Evolutionary conservation across 2,329 filamentous ascomycete genomes (phyloP), one percentile per base, ranked within the genome.

Genomic region (Fusarium clavum): DNA sequence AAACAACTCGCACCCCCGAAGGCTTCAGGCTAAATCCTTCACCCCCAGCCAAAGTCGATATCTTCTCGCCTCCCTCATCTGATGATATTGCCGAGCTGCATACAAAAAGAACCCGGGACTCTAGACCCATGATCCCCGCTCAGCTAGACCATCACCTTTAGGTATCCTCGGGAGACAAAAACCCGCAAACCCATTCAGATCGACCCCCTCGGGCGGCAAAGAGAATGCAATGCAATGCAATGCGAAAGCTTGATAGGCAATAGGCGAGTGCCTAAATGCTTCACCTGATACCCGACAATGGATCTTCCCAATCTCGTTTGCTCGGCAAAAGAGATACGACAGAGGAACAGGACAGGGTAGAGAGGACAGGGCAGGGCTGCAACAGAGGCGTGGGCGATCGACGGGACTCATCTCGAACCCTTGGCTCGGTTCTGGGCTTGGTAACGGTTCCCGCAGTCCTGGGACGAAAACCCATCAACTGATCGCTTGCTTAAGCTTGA

Each of bases 221-320:
- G 8, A 8, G 18, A 53, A 38, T 38, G 25, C 49, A 53, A 56
- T 14, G 60, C 29, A 49, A 38, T 11, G 25, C 49, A 53, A 49
- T 14, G 60, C 29, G 24, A 16, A 27, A 47, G 57, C 67, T 59
- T 63, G 62, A 64, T 41, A 68, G 32, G 57, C 58, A 69, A 60
- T 67, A 66, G 67, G 71, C 54, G 59, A 67, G 46, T 67, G 57
- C 52, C 58, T 64, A 53, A 53, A 52, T 46, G 48, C 30, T 57
- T 57, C 34, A 64, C 40, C 54, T 47, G 61, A 61, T 64, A 56
- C 66, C 41, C 29, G 55, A 62, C 61, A 70, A 73, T 71, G 71
- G 64, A 30, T 61, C 64, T 58, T 48, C n/a, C 54, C 45, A 61
- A 61, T 54, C 62, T 59, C 52, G 51, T 63, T 58, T 61, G 40